These are phyloP conservation scores for Fraxinus pennsylvanica DNA, from an alignment of 257 asterid genomes.

Conservation along the genomic window DNA sequence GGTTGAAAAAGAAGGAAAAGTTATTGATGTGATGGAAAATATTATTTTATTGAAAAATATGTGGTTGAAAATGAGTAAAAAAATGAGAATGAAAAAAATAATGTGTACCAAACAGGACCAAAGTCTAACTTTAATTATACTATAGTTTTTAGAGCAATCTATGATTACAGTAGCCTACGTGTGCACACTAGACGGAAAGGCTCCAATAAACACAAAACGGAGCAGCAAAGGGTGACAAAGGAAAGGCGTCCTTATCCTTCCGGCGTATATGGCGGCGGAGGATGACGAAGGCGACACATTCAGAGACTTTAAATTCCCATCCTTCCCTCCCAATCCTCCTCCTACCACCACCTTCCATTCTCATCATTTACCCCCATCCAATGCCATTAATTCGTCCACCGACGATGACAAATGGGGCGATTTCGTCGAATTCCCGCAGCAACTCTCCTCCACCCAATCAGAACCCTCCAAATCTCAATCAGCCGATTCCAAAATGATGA, in stretches of 20 bases:
- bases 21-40: no score
- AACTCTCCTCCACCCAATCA: constrained; percentile 32
- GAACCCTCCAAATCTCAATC: constrained; percentile 36
- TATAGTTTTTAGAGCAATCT: no score
- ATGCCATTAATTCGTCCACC: constrained; percentile 29
- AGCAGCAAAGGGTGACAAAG: neutral
- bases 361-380: constrained; percentile 25
- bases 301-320: constrained; percentile 70
- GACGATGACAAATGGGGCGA: constrained; percentile 84
- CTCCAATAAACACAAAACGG: neutral
- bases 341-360: constrained; percentile 26
- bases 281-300: constrained; percentile 52
- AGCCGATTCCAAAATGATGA: constrained; percentile 9
- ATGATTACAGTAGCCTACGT: neutral
- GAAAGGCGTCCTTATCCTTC: neutral
- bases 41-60: no score
- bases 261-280: constrained; percentile 51
- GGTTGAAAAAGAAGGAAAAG: no score
- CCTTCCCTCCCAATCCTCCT: constrained; percentile 29
- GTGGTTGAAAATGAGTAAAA: no score
- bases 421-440: constrained; percentile 59
- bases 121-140: no score
- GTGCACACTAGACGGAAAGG: neutral
- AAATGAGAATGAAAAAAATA: no score
- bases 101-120: no score